Base-by-base conservation (phyloP, 2,329 filamentous ascomycete species). In the Claviceps purpurea region DNA sequence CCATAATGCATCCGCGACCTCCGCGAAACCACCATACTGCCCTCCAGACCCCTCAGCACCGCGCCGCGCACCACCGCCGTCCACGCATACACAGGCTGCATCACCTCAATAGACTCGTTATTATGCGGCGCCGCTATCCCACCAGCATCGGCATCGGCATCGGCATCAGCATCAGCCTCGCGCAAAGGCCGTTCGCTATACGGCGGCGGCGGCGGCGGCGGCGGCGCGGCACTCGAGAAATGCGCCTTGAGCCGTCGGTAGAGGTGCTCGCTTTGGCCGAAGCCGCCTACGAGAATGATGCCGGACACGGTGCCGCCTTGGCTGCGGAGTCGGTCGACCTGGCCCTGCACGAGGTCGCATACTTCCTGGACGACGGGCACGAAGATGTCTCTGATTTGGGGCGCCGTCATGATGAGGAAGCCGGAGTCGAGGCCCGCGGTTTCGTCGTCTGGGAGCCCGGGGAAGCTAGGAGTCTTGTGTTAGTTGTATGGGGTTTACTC, bases 71-170 rank as follows among this genome's bases (percentile, higher is more conserved):
- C 85, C 2, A 89, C 85, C 0, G 85, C 85, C 7, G 85, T 89
- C 85, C 86, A 89, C 1, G 86, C 85, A 63, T 90, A 87, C 50
- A 89, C 76, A 0, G 85, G 85, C 66, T 91, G 86, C 77, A 90
- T 87, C 30, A 90, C 84, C 66, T 89, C 84, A 41, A 90, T 82
- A 1, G 78, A 79, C 4, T 74, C 74, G 38, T 73, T 70, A 48
- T 76, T 73, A 34, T 72, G 68, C 24, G 74, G 61, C 2, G 74
- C 65, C 13, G 61, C 68, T 34, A 34, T 34, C 10, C 3, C 30
- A 34, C 10, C 30, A 8, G 2, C 10, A 10, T 71, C 74, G 18
- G n/a, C 18, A 22, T 22, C 20, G 3, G 20, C 20, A 22, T 22
- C 22, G 22, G 1, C 10, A 11, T 11, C 30, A 8, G 68, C 70